phyloP scores from a whole-genome alignment of 2,329 filamentous ascomycete genomes.

The Fusarium burgessii region DNA sequence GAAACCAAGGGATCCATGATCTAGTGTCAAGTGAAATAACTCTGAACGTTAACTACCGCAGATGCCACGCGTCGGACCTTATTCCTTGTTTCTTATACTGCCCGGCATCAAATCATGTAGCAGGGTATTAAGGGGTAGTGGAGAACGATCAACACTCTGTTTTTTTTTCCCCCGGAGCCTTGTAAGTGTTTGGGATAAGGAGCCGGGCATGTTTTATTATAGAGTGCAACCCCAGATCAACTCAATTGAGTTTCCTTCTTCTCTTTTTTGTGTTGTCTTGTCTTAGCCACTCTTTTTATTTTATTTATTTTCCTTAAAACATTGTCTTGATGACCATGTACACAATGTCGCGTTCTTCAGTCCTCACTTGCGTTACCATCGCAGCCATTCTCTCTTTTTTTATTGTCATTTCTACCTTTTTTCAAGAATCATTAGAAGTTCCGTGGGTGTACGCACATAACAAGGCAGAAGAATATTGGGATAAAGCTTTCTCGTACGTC shows the following conservation, averaged over 20 bases:
- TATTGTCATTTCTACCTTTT: constrained; percentile 27
- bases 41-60: constrained; percentile 5
- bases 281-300: background rate
- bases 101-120: constrained; percentile 22
- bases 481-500: constrained; percentile 21
- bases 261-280: background rate
- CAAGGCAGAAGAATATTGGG: constrained; percentile 28
- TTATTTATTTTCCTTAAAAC: background rate
- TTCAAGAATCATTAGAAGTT: constrained; percentile 28
- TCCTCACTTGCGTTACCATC: constrained; percentile 18
- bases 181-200: constrained; percentile 9
- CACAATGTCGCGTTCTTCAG: constrained; percentile 28
- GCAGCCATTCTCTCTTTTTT: constrained; percentile 35
- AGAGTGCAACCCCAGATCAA: constrained; percentile 9
- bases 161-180: constrained; percentile 4
- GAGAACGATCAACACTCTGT: background rate
- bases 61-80: constrained; percentile 19
- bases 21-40: constrained; percentile 18
- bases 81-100: constrained; percentile 18
- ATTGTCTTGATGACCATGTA: constrained; percentile 29
- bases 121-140: constrained; percentile 35
- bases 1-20: constrained; percentile 8
- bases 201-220: constrained; percentile 12
- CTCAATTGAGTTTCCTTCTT: background rate
- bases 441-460: constrained; percentile 28